These are phyloP conservation scores for Didymella keratinophila DNA, from an alignment of 2,329 filamentous ascomycete genomes.

Conservation along the genomic window DNA sequence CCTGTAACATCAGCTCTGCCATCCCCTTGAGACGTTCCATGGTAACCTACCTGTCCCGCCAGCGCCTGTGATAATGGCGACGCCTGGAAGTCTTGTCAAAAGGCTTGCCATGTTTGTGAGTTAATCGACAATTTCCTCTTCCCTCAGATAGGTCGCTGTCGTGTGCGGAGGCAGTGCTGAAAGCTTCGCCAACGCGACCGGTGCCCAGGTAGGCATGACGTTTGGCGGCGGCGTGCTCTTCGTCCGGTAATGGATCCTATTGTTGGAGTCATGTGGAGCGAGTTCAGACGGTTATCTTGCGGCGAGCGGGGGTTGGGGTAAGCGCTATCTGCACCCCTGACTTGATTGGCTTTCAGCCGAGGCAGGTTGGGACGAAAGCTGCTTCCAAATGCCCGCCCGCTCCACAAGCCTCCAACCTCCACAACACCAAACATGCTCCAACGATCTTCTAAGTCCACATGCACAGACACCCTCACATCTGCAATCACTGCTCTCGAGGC, in stretches of 20 bases:
- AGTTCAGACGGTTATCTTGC: conserved; percentile 6
- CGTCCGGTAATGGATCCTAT: background rate
- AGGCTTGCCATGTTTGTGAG: conserved; percentile 8
- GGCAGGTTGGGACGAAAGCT: background rate
- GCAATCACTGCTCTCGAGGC: conserved; percentile 36
- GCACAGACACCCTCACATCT: conserved; percentile 37
- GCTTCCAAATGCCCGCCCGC: background rate
- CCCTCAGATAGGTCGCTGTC: background rate
- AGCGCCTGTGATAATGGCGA: conserved; percentile 47
- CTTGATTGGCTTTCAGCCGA: conserved; percentile 7
- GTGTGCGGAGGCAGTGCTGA: background rate
- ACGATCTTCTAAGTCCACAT: conserved; percentile 24
- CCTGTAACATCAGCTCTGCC: conserved; percentile 49
- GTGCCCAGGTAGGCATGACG: conserved; percentile 2
- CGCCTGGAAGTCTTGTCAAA: conserved; percentile 34
- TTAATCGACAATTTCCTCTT: background rate
- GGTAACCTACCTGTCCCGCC: conserved; percentile 47
- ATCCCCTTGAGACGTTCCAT: background rate
- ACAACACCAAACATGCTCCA: conserved; percentile 24
- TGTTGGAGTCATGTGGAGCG: conserved; percentile 6
- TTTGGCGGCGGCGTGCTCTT: conserved; percentile 2
- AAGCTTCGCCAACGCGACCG: background rate
- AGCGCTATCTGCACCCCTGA: conserved; percentile 2
- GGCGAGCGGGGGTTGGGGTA: conserved; percentile 8
- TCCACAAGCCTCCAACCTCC: conserved; percentile 32